phyloP scores from a whole-genome alignment of 2,329 filamentous ascomycete species.

The Fusarium camptoceras region DNA sequence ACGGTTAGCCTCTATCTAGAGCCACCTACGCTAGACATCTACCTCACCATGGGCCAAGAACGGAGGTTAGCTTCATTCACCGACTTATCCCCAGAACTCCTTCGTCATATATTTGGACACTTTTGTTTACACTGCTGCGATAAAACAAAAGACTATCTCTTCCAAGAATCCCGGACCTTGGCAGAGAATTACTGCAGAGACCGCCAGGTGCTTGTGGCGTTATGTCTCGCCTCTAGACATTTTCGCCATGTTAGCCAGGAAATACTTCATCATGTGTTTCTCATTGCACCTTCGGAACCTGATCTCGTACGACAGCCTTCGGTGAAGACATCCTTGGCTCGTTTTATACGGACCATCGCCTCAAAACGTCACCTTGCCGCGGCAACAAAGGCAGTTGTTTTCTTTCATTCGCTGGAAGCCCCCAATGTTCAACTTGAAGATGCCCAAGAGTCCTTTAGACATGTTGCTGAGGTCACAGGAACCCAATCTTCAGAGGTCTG shows the following conservation, averaged over 20 bases:
- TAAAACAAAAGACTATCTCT: slow-evolving; percentile 6
- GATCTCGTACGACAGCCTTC: not conserved
- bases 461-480: not conserved
- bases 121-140: slow-evolving; percentile 31
- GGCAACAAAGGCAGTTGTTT: slow-evolving; percentile 4
- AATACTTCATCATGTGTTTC: slow-evolving; percentile 34
- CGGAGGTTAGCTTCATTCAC: not conserved
- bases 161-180: not conserved
- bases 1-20: not conserved
- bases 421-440: not conserved
- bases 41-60: not conserved
- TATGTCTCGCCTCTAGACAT: slow-evolving; percentile 26
- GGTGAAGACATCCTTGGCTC: not conserved
- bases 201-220: slow-evolving; percentile 4
- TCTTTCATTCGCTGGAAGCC: not conserved
- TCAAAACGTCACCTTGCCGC: slow-evolving; percentile 16
- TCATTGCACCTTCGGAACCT: slow-evolving; percentile 1
- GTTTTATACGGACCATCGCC: slow-evolving; percentile 18
- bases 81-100: slow-evolving; percentile 17
- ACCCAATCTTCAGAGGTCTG: not conserved
- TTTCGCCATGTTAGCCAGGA: slow-evolving; percentile 15
- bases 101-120: slow-evolving; percentile 23
- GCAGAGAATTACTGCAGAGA: not conserved
- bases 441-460: slow-evolving; percentile 1
- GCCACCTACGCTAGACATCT: not conserved